Evolutionary conservation across 106 monocot species (phyloP).

Genomic region (Dendrobium officinale): DNA sequence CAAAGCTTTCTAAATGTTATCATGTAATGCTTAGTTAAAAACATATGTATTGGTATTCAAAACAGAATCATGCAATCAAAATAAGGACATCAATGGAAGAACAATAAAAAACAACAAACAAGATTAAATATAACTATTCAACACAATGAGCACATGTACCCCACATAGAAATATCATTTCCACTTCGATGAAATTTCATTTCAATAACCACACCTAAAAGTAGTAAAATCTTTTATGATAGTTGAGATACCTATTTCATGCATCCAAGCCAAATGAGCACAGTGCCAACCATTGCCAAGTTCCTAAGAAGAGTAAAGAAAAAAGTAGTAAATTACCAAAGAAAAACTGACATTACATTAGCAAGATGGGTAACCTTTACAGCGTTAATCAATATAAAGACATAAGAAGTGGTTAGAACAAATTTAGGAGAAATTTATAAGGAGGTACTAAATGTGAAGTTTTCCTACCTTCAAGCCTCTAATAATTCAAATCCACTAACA

Average conservation of each 20-base stretch:
- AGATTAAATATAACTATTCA: background rate
- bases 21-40: background rate
- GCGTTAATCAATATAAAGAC: background rate
- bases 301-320: slow-evolving; percentile 13
- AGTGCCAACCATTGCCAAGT: slow-evolving; percentile 12
- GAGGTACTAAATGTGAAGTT: background rate
- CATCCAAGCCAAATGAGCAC: slow-evolving; percentile 26
- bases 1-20: background rate
- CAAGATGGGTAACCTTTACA: background rate
- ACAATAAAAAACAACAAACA: background rate
- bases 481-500: background rate
- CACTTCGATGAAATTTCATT: background rate
- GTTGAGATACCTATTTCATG: slow-evolving; percentile 21
- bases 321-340: background rate
- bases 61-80: background rate
- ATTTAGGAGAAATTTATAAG: background rate
- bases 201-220: background rate
- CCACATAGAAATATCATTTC: background rate
- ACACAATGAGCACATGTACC: background rate
- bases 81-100: background rate
- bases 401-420: background rate
- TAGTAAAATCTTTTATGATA: background rate
- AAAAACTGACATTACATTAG: background rate
- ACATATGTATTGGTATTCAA: no score
- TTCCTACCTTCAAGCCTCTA: background rate